Evolutionary conservation across 2,329 filamentous ascomycete genomes (phyloP).

Genomic region (Cladosporium halotolerans): DNA sequence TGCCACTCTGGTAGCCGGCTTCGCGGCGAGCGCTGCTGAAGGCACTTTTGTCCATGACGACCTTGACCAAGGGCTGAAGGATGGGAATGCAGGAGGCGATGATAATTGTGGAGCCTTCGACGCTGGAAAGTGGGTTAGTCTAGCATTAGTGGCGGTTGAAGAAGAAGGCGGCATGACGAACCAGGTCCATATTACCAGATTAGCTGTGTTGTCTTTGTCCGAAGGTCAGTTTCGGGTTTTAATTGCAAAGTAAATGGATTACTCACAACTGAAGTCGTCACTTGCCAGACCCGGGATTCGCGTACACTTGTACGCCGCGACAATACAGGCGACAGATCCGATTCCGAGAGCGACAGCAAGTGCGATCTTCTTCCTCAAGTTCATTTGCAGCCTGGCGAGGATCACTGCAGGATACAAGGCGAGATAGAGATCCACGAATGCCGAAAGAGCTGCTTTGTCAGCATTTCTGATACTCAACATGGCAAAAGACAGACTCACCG

Average conservation of each 20-base stretch:
- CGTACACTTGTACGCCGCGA: slow-evolving; percentile 31
- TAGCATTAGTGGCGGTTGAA: neutral
- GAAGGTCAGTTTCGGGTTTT: no score
- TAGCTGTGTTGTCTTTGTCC: slow-evolving; percentile 30
- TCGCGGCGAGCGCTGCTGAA: slow-evolving; percentile 4
- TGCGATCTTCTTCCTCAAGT: slow-evolving; percentile 37
- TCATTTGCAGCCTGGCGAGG: slow-evolving; percentile 34
- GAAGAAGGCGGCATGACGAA: neutral
- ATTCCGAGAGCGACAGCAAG: slow-evolving; percentile 35
- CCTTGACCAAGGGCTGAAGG: slow-evolving; percentile 25
- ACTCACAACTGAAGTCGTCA: slow-evolving; percentile 29
- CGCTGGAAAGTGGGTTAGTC: slow-evolving; percentile 8
- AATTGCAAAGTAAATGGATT: neutral
- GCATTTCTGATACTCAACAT: no score
- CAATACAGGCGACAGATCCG: slow-evolving; percentile 32
- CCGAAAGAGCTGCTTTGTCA: neutral
- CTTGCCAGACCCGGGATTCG: slow-evolving; percentile 25
- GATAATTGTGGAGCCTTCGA: slow-evolving; percentile 32
- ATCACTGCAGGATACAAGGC: slow-evolving; percentile 38
- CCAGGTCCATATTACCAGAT: slow-evolving; percentile 42
- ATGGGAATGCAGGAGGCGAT: slow-evolving; percentile 34
- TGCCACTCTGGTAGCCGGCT: neutral
- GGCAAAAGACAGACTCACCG: neutral
- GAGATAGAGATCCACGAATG: slow-evolving; percentile 36
- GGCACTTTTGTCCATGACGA: neutral